A percentile compares a stretch with the other conserved stretches of the same genome.
Evolutionary conservation across 139 green algal species (phyloP).

Genomic region (Coelastrella sp.): DNA sequence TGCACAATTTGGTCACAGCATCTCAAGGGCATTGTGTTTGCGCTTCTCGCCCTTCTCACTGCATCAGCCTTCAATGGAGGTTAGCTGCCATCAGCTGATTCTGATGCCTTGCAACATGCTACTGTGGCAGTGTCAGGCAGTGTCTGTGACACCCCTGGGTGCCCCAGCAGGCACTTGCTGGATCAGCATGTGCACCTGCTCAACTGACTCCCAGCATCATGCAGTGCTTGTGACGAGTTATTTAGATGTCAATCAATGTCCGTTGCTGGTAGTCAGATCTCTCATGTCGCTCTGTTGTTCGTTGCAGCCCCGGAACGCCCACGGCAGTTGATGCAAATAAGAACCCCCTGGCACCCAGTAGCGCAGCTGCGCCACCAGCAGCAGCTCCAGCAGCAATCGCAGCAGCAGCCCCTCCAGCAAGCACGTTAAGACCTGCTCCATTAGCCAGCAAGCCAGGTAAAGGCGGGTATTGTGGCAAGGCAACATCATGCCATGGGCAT

Average conservation of each 20-base stretch:
- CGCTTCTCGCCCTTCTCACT: too few species aligned
- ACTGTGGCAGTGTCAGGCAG: too few species aligned
- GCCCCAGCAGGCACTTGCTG: too few species aligned
- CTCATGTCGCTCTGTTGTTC: neutral
- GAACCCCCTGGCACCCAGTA: neutral
- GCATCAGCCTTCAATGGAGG: too few species aligned
- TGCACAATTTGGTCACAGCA: neutral
- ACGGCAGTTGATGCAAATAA: neutral
- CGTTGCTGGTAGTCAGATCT: too few species aligned
- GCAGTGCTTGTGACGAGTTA: too few species aligned
- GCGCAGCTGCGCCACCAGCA: conserved; percentile 20
- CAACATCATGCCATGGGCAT: neutral
- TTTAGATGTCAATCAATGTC: too few species aligned
- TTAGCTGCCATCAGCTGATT: too few species aligned
- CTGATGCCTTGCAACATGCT: too few species aligned
- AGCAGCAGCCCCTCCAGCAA: neutral
- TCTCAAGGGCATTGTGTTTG: too few species aligned
- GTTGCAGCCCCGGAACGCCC: conserved; percentile 23
- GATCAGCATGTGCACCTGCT: conserved; percentile 13
- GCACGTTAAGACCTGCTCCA: conserved; percentile 1
- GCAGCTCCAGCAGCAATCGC: conserved; percentile 41
- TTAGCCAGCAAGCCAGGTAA: conserved; percentile 27
- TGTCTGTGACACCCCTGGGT: neutral
- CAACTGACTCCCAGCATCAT: too few species aligned
- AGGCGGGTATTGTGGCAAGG: too few species aligned